Conservation (phyloP, 306 rosid species). For the Acacia crassicarpa region DNA sequence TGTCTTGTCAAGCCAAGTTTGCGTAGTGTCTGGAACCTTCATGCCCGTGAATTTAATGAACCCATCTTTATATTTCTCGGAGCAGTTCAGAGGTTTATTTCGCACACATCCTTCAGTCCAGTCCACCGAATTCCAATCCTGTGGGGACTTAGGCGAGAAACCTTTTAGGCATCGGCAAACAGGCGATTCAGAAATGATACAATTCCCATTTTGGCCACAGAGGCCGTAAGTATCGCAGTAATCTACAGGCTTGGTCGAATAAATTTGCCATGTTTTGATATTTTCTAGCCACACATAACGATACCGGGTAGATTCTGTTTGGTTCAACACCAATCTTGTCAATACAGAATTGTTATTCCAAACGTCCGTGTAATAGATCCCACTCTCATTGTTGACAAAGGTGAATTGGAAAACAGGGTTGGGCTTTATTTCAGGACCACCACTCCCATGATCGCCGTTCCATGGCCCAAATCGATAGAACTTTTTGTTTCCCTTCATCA, state of each 20-base stretch:
- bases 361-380: not conserved
- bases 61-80: not conserved
- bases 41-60: not conserved
- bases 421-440: not conserved
- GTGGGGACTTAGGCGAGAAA: not conserved
- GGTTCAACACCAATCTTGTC: not conserved
- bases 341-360: not conserved
- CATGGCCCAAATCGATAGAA: not conserved
- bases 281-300: not conserved
- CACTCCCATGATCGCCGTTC: not conserved
- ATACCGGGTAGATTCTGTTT: not conserved
- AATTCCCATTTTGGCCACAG: slow-evolving; percentile 11
- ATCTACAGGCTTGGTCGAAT: not conserved
- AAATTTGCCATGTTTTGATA: not conserved
- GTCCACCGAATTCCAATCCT: not conserved
- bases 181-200: not conserved
- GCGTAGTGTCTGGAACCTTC: not conserved
- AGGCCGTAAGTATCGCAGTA: not conserved
- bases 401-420: not conserved
- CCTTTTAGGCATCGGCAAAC: not conserved
- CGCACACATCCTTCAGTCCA: not conserved
- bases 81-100: not conserved
- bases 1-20: not conserved
- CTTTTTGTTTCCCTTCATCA: not conserved
- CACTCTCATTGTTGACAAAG: not conserved